Evolutionary conservation across 225 moss, liverwort and hornwort genomes (phyloP).

Genomic region (Pleurozium schreberi): DNA sequence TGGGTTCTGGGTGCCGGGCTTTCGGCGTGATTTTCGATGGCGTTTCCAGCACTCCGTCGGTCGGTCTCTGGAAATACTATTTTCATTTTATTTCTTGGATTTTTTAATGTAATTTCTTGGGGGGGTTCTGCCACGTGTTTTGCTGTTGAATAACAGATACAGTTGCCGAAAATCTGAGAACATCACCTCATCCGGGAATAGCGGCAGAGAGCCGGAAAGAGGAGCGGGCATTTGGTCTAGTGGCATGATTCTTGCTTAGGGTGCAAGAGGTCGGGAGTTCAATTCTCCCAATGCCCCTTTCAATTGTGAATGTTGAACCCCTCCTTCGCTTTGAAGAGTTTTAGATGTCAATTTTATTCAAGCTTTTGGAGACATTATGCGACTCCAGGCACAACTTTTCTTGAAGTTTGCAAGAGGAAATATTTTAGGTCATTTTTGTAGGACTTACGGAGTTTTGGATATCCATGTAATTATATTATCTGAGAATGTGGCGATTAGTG

Average conservation of each 20-base stretch:
- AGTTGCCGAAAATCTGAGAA: rapidly evolving
- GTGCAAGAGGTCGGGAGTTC: background rate
- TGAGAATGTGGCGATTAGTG: background rate
- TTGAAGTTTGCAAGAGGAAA: background rate
- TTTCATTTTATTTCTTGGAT: too few relatives aligned
- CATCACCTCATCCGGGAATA: background rate
- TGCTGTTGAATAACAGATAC: too few relatives aligned
- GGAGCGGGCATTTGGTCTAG: background rate
- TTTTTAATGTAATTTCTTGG: too few relatives aligned
- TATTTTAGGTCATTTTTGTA: background rate
- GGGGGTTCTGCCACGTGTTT: too few relatives aligned
- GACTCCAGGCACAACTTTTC: background rate
- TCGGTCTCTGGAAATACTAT: background rate
- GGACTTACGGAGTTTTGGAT: too few relatives aligned
- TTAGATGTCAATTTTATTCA: background rate
- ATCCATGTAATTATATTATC: background rate
- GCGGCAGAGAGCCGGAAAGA: too few relatives aligned
- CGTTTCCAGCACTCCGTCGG: background rate
- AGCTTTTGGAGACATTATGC: too few relatives aligned
- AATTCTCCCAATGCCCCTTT: background rate
- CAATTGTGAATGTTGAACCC: background rate
- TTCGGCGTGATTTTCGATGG: background rate
- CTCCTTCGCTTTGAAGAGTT: background rate
- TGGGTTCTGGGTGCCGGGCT: background rate
- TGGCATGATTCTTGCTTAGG: background rate